A percentile compares a stretch with the other conserved stretches of the same genome.
Evolutionary conservation across 1,284 basidiomycete species (phyloP).

Genomic region (Ganoderma resinaceum): DNA sequence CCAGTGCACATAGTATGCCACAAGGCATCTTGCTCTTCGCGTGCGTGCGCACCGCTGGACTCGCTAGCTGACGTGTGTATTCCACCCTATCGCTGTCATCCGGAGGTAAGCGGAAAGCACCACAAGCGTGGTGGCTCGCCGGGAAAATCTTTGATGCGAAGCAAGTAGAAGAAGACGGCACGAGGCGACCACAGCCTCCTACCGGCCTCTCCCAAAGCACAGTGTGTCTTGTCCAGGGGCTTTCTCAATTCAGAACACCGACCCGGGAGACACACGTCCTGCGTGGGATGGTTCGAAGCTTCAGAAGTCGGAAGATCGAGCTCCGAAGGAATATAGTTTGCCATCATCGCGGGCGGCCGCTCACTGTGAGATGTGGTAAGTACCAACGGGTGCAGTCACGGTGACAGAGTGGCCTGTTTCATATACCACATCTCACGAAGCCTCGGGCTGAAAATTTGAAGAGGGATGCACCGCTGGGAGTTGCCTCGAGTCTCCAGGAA

Average conservation of each 20-base stretch:
- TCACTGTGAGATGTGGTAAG: too few relatives aligned
- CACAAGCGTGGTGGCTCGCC: neutral
- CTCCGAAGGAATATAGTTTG: too few relatives aligned
- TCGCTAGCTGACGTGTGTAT: neutral
- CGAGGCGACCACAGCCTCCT: too few relatives aligned
- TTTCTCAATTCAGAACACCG: neutral
- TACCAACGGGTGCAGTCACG: too few relatives aligned
- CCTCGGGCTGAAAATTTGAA: too few relatives aligned
- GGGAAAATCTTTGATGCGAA: neutral
- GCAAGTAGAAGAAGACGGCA: neutral
- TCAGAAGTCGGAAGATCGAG: too few relatives aligned
- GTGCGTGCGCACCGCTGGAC: neutral
- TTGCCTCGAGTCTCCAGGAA: neutral
- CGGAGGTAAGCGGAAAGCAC: neutral
- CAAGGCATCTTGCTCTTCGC: neutral
- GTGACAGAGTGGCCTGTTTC: too few relatives aligned
- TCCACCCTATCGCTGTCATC: neutral
- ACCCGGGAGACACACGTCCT: neutral
- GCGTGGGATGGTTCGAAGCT: neutral
- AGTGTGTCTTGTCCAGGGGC: neutral
- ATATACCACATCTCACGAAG: too few relatives aligned
- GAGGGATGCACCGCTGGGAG: too few relatives aligned
- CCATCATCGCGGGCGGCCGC: too few relatives aligned
- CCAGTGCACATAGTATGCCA: neutral
- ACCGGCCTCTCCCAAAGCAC: too few relatives aligned